Evolutionary conservation across 805 yeast genomes (phyloP).

Genomic region (Wickerhamomyces queroliae): DNA sequence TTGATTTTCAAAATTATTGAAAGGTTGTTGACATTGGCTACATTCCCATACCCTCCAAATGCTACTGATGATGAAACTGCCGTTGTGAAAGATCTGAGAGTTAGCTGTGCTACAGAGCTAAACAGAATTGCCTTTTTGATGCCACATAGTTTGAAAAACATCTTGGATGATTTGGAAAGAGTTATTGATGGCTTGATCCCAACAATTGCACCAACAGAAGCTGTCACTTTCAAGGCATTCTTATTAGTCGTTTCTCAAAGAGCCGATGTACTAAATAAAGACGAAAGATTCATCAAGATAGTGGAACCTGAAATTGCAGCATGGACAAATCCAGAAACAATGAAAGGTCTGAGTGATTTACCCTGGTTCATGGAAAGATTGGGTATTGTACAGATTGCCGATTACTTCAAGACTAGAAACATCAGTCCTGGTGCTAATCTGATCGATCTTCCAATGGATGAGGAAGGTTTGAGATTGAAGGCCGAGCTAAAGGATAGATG

Average conservation of each 20-base stretch:
- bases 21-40: slow-evolving; percentile 76
- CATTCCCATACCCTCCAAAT: slow-evolving; percentile 68
- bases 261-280: slow-evolving; percentile 66
- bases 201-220: slow-evolving; percentile 83
- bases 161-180: slow-evolving; percentile 74
- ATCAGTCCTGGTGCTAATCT: slow-evolving; percentile 75
- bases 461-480: slow-evolving; percentile 71
- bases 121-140: slow-evolving; percentile 90
- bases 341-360: slow-evolving; percentile 80
- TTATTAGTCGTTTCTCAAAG: slow-evolving; percentile 87
- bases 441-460: slow-evolving; percentile 81
- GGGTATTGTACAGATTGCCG: slow-evolving; percentile 91
- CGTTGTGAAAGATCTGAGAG: slow-evolving; percentile 77
- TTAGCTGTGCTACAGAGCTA: slow-evolving; percentile 91
- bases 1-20: slow-evolving; percentile 84
- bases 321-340: slow-evolving; percentile 90
- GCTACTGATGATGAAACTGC: slow-evolving; percentile 73
- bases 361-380: slow-evolving; percentile 98
- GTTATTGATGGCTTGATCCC: slow-evolving; percentile 71
- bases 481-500: slow-evolving; percentile 81
- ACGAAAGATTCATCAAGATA: slow-evolving; percentile 72
- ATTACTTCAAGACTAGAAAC: slow-evolving; percentile 78
- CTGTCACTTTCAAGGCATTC: slow-evolving; percentile 90
- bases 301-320: slow-evolving; percentile 92
- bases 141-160: slow-evolving; percentile 83